Evolutionary conservation across 2,329 filamentous ascomycete genomes (phyloP), one percentile per base, ranked within the genome.

Genomic region (Aspergillus oerlinghausenensis): DNA sequence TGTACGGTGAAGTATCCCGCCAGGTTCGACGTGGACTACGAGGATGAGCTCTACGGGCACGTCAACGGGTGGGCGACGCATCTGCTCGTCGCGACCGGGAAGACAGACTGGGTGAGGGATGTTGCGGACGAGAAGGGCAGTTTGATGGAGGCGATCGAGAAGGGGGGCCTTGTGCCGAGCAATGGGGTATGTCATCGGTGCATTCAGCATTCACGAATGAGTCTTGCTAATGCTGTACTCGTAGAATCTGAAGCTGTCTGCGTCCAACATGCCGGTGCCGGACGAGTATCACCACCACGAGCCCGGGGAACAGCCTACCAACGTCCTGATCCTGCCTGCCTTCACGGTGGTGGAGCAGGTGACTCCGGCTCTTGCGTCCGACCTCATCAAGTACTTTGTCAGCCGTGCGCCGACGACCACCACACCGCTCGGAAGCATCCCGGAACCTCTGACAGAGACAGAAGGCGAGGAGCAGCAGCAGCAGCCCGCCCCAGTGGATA

Each of bases 31-130:
- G 85, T 96, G 55, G 89, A 97, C 56, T 83, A 88, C 71, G 77
- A 81, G 6, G 91, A 96, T 70, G 79, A 86, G 65, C 77, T 99
- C 50, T 97, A 95, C 70, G 94, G 93, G 0, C 81, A 89, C 57
- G 84, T 97, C 60, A 89, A 91, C 68, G 90, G 86, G 38, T 97
- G 91, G 89, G 87, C 85, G 67, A 94, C 92, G 21, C 94, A 99
- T 75, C 71, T 96, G 60, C 79, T 99, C 32, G 91, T 97, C 17
- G 94, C 91, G 25, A 99, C 94, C n/a, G 90, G 92, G 59, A 96
- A 97, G 83, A 83, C 87, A 26, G 94, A 99, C 75, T 99, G 94
- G 94, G 88, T 93, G 69, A 79, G 90, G 58, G 88, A 96, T 77
- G 90, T 96, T 49, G 85, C 84, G 55, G 89, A 97, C 69, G 94